phyloP scores from a whole-genome alignment of 1,284 basidiomycete species.

The Paramarasmius palmivorus region DNA sequence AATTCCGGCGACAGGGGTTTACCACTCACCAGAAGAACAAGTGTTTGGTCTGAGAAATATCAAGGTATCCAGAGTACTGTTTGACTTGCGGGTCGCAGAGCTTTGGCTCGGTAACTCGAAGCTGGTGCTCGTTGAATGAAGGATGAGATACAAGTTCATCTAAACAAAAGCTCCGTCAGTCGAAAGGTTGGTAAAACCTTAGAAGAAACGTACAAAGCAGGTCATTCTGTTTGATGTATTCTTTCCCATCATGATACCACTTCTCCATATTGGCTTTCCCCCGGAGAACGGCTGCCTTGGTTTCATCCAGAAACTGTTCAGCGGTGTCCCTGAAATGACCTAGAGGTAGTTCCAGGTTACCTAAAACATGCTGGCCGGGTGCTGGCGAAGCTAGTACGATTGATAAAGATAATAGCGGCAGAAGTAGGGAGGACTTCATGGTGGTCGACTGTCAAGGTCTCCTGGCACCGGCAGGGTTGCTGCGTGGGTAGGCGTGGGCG shows the following conservation, averaged over 20 bases:
- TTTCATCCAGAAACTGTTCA: slow-evolving; percentile 37
- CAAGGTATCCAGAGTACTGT: slow-evolving; percentile 89
- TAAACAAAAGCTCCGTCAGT: slow-evolving; percentile 25
- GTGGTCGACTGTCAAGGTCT: slow-evolving; percentile 17
- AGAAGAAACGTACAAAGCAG: slow-evolving; percentile 50
- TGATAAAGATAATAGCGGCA: slow-evolving; percentile 22
- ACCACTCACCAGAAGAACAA: slow-evolving; percentile 79
- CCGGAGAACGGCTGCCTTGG: slow-evolving; percentile 41
- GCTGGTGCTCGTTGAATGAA: slow-evolving; percentile 66
- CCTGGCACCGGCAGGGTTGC: not conserved
- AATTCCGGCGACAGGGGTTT: not conserved
- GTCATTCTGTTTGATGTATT: slow-evolving; percentile 67
- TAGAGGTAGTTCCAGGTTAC: not conserved
- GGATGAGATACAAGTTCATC: slow-evolving; percentile 78
- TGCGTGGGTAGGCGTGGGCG: not conserved
- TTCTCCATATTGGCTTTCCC: slow-evolving; percentile 51
- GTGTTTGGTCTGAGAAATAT: slow-evolving; percentile 83
- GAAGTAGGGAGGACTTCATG: slow-evolving; percentile 26
- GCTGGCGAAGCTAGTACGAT: slow-evolving; percentile 21
- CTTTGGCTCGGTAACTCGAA: slow-evolving; percentile 72
- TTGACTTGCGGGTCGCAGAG: slow-evolving; percentile 84
- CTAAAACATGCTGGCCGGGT: slow-evolving; percentile 14
- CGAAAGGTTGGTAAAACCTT: not conserved
- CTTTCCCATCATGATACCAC: slow-evolving; percentile 57
- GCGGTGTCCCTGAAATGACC: slow-evolving; percentile 16